Evolutionary conservation across 75 land plant genomes (phyloP).

Genomic region (Adiantum capillusveneris): DNA sequence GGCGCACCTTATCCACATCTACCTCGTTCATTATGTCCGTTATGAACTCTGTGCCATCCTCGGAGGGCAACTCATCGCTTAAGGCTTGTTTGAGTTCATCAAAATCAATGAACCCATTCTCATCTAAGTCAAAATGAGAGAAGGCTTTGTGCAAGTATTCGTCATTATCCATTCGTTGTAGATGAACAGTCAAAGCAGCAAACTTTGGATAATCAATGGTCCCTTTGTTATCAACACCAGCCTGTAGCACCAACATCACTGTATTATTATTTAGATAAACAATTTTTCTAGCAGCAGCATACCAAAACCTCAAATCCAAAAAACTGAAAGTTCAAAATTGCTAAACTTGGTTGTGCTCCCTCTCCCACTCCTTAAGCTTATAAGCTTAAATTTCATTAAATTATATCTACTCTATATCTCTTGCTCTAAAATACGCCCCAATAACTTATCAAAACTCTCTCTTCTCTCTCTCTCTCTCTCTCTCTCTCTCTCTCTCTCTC

Average conservation of each 20-base stretch:
- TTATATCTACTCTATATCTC: no score
- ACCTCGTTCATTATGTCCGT: conserved; percentile 60
- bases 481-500: no score
- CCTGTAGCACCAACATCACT: conserved; percentile 15
- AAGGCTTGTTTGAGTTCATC: conserved; percentile 53
- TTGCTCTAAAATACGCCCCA: no score
- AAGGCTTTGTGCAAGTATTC: conserved; percentile 49
- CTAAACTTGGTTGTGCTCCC: no score
- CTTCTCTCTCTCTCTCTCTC: no score
- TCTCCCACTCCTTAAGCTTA: no score
- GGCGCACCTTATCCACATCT: conserved; percentile 60
- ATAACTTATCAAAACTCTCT: no score
- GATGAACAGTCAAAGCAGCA: conserved; percentile 38
- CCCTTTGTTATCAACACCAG: conserved; percentile 37
- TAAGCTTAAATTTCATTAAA: no score
- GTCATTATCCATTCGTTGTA: conserved; percentile 57
- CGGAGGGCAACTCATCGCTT: conserved; percentile 28
- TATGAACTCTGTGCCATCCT: conserved; percentile 32
- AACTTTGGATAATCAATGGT: conserved; percentile 41
- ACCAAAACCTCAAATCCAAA: no score
- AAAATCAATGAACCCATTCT: conserved; percentile 44
- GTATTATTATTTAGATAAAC: no score
- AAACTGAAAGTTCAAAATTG: no score
- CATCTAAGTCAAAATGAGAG: conserved; percentile 44
- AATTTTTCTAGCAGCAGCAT: no score